Evolutionary conservation across 2,329 filamentous ascomycete genomes (phyloP), one percentile per base, ranked within the genome.

Genomic region (Elsinoe australis): DNA sequence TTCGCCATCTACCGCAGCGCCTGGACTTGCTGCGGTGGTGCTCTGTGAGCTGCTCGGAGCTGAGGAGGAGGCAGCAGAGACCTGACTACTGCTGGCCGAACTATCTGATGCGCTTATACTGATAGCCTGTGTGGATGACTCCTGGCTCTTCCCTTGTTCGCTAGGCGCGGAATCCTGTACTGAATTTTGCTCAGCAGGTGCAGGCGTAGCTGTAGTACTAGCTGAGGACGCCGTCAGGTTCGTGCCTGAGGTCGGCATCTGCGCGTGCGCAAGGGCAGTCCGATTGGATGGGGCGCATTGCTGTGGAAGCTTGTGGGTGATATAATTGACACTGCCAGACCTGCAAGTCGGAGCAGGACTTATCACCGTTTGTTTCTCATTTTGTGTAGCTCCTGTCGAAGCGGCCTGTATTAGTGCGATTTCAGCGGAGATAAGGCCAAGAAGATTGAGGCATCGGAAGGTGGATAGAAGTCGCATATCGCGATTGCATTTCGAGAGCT

Each of bases 231-330:
- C n/a, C n/a, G n/a, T n/a, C n/a, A n/a, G n/a, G n/a, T n/a, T n/a
- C 39, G 26, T 26, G 8, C 21, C 22, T 28, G 29, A 42, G 2
- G 38, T 38, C 15, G 51, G 35, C 26, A 42, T 47, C 33, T 47
- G 24, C 36, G 35, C 31, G 38, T 9, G 36, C 28, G 34, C 14
- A 12, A 26, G 14, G 6, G 45, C 22, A 5, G 51, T 52, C 71
- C 80, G 81, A 32, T 73, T 72, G n/a, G 78, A 80, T 41, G 76
- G 78, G 17, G 87, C 70, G 61, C 85, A 90, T 68, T 85, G 83
- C 61, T 87, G 83, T 8, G 83, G 83, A 31, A 89, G 68, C 1
- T 78, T 80, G 56, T 89, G 83, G 8, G 84, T 89, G 53, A 90
- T 86, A 65, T 89, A 87, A 65, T 90, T 89, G 61, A 87, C 80